Base-by-base conservation (phyloP, 176 grass and related monocot genomes). In the Carex cristatella region DNA sequence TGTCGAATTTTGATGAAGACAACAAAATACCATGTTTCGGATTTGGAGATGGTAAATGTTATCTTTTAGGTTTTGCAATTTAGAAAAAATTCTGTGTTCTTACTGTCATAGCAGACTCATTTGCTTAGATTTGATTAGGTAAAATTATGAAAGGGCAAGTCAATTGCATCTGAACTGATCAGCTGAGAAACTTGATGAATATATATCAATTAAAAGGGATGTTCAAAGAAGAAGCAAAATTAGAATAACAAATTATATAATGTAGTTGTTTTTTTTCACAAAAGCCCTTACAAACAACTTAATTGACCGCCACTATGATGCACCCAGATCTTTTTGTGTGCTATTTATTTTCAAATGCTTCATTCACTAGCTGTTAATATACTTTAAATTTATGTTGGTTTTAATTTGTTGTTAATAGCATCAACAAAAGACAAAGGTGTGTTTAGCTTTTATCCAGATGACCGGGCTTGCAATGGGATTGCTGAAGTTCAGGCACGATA, bases 401-500 rank as follows among this genome's bases (percentile, higher is more conserved):
- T 16, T 33, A 35, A 83, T 44, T 54, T 81, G 56, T 40, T 51
- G 46, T 37, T 83, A 62, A 33, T 71, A 93, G 94, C 33, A 59
- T 86, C 85, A 3, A 91, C 91, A 2, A 86, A 93, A 59, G 91
- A 91, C 27, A 84, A 53, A 69, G 3, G 74, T 4, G 91, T 91
- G 27, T 93, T 96, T 87, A 87, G 79, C 79, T 96, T 93, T 82
- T 73, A 86, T 85, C 2, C 5, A 27, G 19, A 88, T 10, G 69
- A n/a, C 5, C 61, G 83, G 5, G 31, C 64, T 0, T 96, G 94
- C 85, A 64, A 66, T 12, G 84, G 77, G 3, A 9, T 88, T 63
- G 14, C 19, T 10, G 91, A 93, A 81, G 86, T 68, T 13, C 89
- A 90, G 83, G 61, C 42, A 86, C 72, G 86, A 62, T 97, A 97